Conservation (phyloP, 2,329 filamentous ascomycete species). For the Albophoma yamanashiensis region DNA sequence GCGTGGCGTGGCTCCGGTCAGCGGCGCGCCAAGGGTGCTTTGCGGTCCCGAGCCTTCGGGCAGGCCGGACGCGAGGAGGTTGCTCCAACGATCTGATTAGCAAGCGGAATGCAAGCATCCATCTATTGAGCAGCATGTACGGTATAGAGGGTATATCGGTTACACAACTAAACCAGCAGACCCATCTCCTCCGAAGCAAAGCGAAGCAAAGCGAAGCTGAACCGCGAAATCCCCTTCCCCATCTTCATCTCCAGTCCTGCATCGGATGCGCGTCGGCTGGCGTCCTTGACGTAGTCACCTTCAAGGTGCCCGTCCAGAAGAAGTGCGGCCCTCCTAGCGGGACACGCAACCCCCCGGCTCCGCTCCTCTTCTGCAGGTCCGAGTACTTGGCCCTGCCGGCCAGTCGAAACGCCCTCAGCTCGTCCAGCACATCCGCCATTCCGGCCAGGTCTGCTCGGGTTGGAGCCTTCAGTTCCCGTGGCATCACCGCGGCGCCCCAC, state of each 20-base stretch:
- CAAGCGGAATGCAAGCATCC: not conserved
- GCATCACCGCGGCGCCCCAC: slow-evolving; percentile 39
- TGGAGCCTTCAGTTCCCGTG: slow-evolving; percentile 17
- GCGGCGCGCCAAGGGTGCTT: not conserved
- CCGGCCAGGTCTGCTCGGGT: slow-evolving; percentile 15
- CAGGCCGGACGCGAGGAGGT: not conserved
- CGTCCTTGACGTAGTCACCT: slow-evolving; percentile 14
- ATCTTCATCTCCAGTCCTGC: not conserved
- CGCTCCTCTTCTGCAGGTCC: slow-evolving; percentile 7
- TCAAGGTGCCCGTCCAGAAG: slow-evolving; percentile 29
- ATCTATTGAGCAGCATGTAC: not conserved
- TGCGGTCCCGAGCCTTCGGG: not conserved
- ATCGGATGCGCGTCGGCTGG: not conserved
- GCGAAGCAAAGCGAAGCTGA: too few relatives aligned
- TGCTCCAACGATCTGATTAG: not conserved
- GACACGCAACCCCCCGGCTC: slow-evolving; percentile 1
- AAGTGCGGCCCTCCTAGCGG: slow-evolving; percentile 16
- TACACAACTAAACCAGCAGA: not conserved
- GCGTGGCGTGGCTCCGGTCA: not conserved
- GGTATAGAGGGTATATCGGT: not conserved
- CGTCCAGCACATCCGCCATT: slow-evolving; percentile 34
- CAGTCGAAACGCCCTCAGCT: slow-evolving; percentile 27
- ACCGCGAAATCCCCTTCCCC: too few relatives aligned
- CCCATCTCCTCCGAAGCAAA: not conserved
- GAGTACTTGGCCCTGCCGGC: slow-evolving; percentile 18